Percentiles rank a stretch among this genome's conserved stretches.
These are phyloP conservation scores for Hemerocallis citrina DNA, from an alignment of 106 monocot species.

Conservation along the genomic window DNA sequence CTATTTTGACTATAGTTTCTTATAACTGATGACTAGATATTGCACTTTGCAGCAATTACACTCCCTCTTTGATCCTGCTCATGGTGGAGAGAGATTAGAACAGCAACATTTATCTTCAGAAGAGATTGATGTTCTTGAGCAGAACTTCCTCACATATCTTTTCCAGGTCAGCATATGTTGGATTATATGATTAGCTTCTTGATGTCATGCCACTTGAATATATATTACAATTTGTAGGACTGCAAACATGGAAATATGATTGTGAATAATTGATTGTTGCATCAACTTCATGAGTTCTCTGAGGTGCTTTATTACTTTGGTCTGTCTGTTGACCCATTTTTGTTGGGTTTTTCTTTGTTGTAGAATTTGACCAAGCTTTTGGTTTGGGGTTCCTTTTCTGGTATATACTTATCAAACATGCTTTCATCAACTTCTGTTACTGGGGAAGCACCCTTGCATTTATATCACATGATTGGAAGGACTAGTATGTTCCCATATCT, in stretches of 20 bases:
- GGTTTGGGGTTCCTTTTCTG: too few relatives aligned
- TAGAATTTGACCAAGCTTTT: too few relatives aligned
- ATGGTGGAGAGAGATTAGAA: slow-evolving; percentile 38
- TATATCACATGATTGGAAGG: too few relatives aligned
- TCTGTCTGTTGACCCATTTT: too few relatives aligned
- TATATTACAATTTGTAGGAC: neutral
- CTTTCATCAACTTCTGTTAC: too few relatives aligned
- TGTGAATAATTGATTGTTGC: neutral
- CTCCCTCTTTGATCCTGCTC: slow-evolving; percentile 55
- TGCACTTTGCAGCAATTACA: slow-evolving; percentile 55
- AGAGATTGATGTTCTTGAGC: slow-evolving; percentile 58
- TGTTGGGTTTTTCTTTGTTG: too few relatives aligned
- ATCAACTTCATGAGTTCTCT: neutral
- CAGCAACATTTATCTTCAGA: slow-evolving; percentile 40
- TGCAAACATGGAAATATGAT: neutral
- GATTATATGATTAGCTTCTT: neutral
- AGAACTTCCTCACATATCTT: slow-evolving; percentile 51
- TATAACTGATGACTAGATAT: neutral
- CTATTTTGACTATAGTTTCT: neutral
- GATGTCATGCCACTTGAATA: neutral
- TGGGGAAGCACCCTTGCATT: too few relatives aligned
- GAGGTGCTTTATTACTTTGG: too few relatives aligned
- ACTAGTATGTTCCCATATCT: too few relatives aligned
- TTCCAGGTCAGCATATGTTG: slow-evolving; percentile 39
- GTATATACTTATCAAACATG: too few relatives aligned